Conservation (phyloP, 2,329 filamentous ascomycete species). For the Penicillium sp. region DNA sequence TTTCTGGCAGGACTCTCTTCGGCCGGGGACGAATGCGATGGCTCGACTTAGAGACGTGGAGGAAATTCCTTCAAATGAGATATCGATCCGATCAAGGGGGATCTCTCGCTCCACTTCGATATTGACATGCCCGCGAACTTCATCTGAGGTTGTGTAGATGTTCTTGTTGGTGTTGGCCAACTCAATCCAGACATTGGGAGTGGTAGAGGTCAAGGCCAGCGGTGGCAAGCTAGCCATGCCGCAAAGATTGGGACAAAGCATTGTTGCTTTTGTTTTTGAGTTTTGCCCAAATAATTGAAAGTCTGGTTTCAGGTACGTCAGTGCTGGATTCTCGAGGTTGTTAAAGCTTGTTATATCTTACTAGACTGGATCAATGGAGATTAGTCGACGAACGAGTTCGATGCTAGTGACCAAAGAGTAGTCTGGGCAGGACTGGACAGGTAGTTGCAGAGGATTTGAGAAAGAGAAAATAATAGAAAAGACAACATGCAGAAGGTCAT, state of each 20-base stretch:
- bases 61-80: conserved; percentile 2
- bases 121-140: background rate
- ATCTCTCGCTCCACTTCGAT: conserved; percentile 4
- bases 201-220: background rate
- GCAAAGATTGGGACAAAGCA: conserved; percentile 4
- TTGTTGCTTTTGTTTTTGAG: background rate
- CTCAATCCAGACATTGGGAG: conserved; percentile 4
- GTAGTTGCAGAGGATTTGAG: background rate
- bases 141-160: conserved; percentile 1
- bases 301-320: conserved; percentile 4
- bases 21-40: conserved; percentile 8
- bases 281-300: background rate
- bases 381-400: background rate
- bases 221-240: conserved; percentile 1
- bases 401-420: background rate
- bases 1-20: conserved; percentile 3
- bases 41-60: conserved; percentile 7
- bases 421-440: background rate
- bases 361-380: background rate
- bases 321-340: background rate
- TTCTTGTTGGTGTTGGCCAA: background rate
- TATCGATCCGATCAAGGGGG: background rate
- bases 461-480: background rate
- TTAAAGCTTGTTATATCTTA: background rate
- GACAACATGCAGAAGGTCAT: background rate